Base-by-base conservation (phyloP, 257 asterid genomes). In the Fraxinus quadrangulata region DNA sequence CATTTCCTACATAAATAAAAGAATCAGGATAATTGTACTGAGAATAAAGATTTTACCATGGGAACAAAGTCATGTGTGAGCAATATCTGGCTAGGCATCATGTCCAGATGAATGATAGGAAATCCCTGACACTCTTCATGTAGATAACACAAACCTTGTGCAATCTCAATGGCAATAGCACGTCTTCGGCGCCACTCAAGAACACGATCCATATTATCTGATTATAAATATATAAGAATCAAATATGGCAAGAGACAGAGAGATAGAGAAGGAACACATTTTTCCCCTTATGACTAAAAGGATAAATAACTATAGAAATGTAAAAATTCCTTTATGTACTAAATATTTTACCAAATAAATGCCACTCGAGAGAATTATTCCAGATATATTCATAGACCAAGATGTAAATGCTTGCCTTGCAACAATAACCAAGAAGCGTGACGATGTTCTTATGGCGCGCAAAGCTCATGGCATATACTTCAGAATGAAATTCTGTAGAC, bases 71-170 rank as follows among this genome's bases (percentile, higher is more conserved):
- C 93, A 61, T 83, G 83, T 5, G 92, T 88, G 68, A 92, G 89
- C 47, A 88, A 85, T 77, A 90, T 82, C 49, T 90, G 91, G 88
- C 89, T 84, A 9, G 89, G 96, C 84, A 93, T 83, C 83, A 87
- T 69, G 75, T 89, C 90, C 37, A 85, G 84, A 49, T 90, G 94
- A 74, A 90, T 81, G 30, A 92, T 85, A 70, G 97, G 97, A 84
- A 89, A 80, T 75, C 90, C 95, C 19, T 89, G 89, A 72, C 93
- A 92, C 81, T 90, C 96, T 75, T 92, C 95, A 54, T 92, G 97
- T 28, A 92, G 86, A 77, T 80, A 92, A 31, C 89, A 89, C 79
- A 90, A 77, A 67, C 92, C 97, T 84, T 92, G 91, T n/a, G 96
- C 97, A 24, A 88, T 92, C 61, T 92, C 97, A 75, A 86, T 67